A percentile compares a stretch with the other conserved stretches of the same genome.
Conservation (phyloP, 331 rosid species). For the Quercus lobata region DNA sequence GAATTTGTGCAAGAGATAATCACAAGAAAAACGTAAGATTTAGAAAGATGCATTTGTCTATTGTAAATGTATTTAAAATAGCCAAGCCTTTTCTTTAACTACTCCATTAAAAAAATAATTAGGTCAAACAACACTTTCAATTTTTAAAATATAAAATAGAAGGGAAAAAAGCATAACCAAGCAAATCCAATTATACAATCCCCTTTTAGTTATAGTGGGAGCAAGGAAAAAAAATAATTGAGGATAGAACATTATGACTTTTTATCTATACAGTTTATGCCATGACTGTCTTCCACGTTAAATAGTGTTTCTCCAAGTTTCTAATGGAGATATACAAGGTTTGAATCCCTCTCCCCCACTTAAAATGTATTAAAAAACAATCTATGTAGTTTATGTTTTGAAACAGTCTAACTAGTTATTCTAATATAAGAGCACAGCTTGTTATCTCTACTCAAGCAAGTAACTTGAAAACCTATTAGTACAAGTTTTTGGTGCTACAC, state of each 20-base stretch:
- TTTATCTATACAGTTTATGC: no score
- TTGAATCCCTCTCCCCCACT: no score
- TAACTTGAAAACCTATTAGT: neutral
- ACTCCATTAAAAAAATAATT: neutral
- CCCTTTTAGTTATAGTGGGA: neutral
- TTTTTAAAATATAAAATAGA: neutral
- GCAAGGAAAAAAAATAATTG: neutral
- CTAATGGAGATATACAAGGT: no score
- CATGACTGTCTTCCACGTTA: no score
- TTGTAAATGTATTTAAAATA: neutral
- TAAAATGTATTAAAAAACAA: no score
- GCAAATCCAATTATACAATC: neutral
- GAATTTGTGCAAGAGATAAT: constrained; percentile 42
- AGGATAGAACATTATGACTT: no score
- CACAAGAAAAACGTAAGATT: constrained; percentile 19
- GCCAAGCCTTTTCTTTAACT: neutral
- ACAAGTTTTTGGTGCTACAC: neutral
- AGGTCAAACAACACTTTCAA: neutral
- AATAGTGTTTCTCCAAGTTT: no score
- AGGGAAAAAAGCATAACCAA: neutral
- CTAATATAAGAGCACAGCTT: neutral
- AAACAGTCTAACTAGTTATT: no score
- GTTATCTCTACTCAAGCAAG: neutral
- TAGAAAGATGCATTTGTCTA: constrained; percentile 30
- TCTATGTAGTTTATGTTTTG: no score